Evolutionary conservation across 805 yeast genomes (phyloP).

Genomic region (Candida wancherniae): DNA sequence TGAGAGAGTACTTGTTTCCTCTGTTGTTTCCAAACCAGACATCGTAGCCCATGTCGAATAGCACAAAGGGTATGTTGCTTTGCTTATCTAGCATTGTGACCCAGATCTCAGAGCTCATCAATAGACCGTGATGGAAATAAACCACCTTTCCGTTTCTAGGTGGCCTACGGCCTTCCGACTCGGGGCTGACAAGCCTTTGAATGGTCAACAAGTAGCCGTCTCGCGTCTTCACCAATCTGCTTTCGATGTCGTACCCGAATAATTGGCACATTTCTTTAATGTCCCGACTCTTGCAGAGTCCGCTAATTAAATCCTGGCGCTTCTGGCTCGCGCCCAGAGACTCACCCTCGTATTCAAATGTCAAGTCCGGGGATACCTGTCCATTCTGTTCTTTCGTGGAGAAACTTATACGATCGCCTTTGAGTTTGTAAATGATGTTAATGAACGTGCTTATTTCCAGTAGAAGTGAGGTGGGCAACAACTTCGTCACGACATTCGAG

Average conservation of each 20-base stretch:
- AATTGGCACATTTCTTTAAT: conserved; percentile 63
- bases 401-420: conserved; percentile 25
- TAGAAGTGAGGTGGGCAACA: conserved; percentile 43
- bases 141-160: conserved; percentile 44
- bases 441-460: conserved; percentile 29
- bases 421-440: conserved; percentile 22
- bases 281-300: conserved; percentile 42
- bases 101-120: conserved; percentile 86
- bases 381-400: conserved; percentile 15
- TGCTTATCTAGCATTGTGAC: conserved; percentile 38
- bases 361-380: conserved; percentile 7
- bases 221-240: conserved; percentile 68
- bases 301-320: conserved; percentile 28
- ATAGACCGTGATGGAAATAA: conserved; percentile 85
- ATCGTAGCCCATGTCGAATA: conserved; percentile 81
- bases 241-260: conserved; percentile 69
- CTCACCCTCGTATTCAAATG: conserved; percentile 23
- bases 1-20: conserved; percentile 88
- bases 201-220: conserved; percentile 75
- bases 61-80: conserved; percentile 59
- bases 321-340: conserved; percentile 16
- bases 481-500: conserved; percentile 38
- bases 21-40: conserved; percentile 94
- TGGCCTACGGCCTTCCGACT: conserved; percentile 10
- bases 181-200: conserved; percentile 53